phyloP scores from a whole-genome alignment of 345 rosid genomes.

The Gossypium ekmanianum region DNA sequence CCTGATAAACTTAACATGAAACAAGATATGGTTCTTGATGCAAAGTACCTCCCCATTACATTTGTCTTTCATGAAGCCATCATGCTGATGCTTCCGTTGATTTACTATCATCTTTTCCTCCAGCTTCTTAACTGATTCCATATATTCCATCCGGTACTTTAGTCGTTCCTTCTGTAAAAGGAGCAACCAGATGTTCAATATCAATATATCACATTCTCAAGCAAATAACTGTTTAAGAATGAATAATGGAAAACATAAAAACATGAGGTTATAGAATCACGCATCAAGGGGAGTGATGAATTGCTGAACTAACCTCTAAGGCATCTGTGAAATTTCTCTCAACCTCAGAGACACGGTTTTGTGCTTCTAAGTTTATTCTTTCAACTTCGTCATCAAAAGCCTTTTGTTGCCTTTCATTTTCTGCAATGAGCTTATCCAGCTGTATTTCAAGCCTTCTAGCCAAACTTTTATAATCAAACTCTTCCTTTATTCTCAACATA shows the following conservation, averaged over 20 bases:
- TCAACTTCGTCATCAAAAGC: no score
- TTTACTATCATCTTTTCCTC: slow-evolving; percentile 76
- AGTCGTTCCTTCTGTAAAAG: slow-evolving; percentile 67
- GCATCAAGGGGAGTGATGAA: neutral
- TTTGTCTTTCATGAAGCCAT: slow-evolving; percentile 40
- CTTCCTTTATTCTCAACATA: no score
- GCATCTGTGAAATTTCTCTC: no score
- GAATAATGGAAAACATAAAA: neutral
- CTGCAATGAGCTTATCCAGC: no score
- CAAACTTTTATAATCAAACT: no score
- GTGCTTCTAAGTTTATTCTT: no score
- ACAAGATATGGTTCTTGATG: neutral
- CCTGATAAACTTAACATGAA: slow-evolving; percentile 4
- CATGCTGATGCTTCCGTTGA: slow-evolving; percentile 50
- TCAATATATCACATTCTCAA: neutral
- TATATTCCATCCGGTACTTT: slow-evolving; percentile 83
- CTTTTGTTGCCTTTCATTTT: no score
- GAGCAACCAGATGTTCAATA: neutral
- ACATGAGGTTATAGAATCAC: neutral
- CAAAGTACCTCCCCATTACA: slow-evolving; percentile 49
- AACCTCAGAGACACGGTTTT: no score
- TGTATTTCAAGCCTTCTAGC: no score
- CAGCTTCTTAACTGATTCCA: slow-evolving; percentile 86
- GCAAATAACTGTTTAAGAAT: neutral
- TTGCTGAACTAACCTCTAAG: slow-evolving; percentile 60